Conservation (phyloP, 108 stramenopile genomes). For the Nitzschia putrida region DNA sequence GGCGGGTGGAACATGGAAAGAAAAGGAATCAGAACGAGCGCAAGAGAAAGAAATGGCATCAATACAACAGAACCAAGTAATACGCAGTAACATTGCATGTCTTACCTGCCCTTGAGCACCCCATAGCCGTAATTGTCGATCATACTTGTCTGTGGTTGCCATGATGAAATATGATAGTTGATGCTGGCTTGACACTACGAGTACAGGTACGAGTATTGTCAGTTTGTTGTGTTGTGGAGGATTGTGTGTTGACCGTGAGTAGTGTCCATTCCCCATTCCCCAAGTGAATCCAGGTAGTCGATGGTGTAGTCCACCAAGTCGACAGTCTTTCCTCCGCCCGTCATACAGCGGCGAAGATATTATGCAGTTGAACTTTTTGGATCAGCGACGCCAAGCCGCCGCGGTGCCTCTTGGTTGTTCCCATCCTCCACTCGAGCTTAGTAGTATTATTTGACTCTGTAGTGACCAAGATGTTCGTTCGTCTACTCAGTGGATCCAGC, state of each 20-base stretch:
- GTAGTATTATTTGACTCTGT: no score
- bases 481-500: slow-evolving; percentile 1
- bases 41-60: background rate
- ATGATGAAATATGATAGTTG: no score
- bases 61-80: background rate
- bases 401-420: no score
- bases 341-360: background rate
- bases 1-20: background rate
- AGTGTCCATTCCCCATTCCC: background rate
- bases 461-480: no score
- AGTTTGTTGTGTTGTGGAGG: background rate
- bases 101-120: slow-evolving; percentile 88
- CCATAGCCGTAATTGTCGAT: slow-evolving; percentile 99
- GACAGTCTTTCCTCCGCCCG: background rate
- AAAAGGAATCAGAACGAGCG: background rate
- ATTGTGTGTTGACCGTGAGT: background rate
- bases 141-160: slow-evolving; percentile 96
- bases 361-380: slow-evolving; percentile 1
- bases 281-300: background rate
- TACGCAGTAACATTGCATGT: background rate
- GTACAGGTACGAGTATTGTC: background rate
- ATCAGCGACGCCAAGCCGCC: background rate
- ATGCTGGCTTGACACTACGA: background rate
- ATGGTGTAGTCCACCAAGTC: background rate
- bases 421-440: no score